Conservation (phyloP, 2,329 filamentous ascomycete genomes). For the Xylariaceae sp. region DNA sequence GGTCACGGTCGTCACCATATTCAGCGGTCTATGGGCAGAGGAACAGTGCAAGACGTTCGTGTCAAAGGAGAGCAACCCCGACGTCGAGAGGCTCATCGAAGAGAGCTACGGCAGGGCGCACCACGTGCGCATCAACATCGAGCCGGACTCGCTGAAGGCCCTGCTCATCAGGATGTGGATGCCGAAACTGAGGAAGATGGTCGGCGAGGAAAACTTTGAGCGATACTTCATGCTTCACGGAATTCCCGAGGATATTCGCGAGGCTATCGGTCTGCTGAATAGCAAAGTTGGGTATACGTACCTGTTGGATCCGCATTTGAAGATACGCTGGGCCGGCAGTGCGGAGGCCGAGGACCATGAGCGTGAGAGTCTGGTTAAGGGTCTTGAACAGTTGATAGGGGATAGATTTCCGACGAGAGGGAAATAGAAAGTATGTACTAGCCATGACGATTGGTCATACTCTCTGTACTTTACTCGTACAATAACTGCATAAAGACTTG, state of each 20-base stretch:
- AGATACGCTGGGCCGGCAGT: constrained; percentile 91
- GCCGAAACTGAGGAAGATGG: constrained; percentile 44
- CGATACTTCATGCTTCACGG: constrained; percentile 59
- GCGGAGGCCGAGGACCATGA: constrained; percentile 61
- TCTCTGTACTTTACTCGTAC: neutral
- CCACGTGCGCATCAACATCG: constrained; percentile 79
- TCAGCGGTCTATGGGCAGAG: constrained; percentile 81
- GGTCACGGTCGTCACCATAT: constrained; percentile 73
- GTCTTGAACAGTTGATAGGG: constrained; percentile 55
- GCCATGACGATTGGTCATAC: neutral
- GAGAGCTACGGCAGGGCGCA: constrained; percentile 55
- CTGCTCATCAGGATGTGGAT: constrained; percentile 54
- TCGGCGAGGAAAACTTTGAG: constrained; percentile 49
- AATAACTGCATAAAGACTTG: constrained; percentile 5
- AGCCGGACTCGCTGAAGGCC: constrained; percentile 68
- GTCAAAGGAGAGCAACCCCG: constrained; percentile 59
- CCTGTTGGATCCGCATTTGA: constrained; percentile 78
- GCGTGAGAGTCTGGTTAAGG: constrained; percentile 59
- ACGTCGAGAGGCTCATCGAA: constrained; percentile 57
- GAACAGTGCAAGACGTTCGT: constrained; percentile 71
- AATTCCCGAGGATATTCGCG: constrained; percentile 55
- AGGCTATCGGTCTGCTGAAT: constrained; percentile 69
- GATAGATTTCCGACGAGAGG: constrained; percentile 38
- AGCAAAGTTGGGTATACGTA: constrained; percentile 92
- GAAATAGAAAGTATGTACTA: constrained; percentile 1